Conservation (phyloP, 176 grass and related monocot species). For the Otatea glauca region DNA sequence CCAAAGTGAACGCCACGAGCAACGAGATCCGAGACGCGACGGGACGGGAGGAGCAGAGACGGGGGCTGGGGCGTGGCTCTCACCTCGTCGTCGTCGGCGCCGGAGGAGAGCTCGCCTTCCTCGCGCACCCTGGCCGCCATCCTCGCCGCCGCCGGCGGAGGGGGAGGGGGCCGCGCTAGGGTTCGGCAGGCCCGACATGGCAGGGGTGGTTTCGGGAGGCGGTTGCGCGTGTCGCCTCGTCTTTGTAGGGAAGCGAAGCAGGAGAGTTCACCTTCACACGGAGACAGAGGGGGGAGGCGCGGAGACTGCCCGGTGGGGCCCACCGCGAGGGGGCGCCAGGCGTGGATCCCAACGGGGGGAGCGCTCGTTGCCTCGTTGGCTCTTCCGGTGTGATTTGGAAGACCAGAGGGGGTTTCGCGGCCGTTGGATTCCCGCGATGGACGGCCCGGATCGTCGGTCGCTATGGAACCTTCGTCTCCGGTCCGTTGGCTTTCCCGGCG, state of each 20-base stretch:
- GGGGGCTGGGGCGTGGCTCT: not conserved
- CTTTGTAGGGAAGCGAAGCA: too few species aligned
- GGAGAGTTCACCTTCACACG: too few species aligned
- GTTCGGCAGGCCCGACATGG: constrained; percentile 53
- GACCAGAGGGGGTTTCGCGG: too few species aligned
- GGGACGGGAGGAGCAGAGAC: not conserved
- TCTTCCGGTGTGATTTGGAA: not conserved
- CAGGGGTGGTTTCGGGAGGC: constrained; percentile 16
- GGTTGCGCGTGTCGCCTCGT: too few species aligned
- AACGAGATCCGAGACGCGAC: constrained; percentile 4
- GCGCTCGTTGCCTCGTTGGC: too few species aligned
- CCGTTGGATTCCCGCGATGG: not conserved
- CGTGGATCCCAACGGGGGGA: too few species aligned
- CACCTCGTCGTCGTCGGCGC: constrained; percentile 67
- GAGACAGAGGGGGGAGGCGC: too few species aligned
- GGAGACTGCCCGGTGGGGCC: too few species aligned
- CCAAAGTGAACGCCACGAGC: not conserved
- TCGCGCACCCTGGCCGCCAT: constrained; percentile 51
- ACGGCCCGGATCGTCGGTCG: not conserved
- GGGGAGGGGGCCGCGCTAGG: constrained; percentile 24
- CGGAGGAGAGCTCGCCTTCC: constrained; percentile 74
- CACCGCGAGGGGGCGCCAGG: too few species aligned
- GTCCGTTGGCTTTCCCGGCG: not conserved
- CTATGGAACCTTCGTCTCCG: not conserved
- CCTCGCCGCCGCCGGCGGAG: not conserved